These are phyloP conservation scores for Noccaea bulbosa DNA, from an alignment of 345 rosid genomes.

Conservation along the genomic window DNA sequence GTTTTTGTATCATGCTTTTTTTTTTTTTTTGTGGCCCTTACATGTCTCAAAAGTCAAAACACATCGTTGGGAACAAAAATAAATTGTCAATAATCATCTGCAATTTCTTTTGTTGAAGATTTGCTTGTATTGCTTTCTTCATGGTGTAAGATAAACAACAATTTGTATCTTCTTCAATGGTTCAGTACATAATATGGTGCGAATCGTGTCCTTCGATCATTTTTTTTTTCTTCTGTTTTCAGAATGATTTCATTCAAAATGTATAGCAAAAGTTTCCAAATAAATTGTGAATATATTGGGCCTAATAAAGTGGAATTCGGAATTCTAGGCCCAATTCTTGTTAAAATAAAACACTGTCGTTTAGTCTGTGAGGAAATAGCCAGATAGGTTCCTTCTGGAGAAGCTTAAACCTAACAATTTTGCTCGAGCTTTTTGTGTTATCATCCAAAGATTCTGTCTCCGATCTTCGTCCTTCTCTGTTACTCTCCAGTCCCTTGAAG, in stretches of 20 bases:
- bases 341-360: slow-evolving; percentile 13
- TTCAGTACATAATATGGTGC: background rate
- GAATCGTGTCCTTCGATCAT: too few relatives aligned
- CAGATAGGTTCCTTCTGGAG: slow-evolving; percentile 19
- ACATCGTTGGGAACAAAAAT: background rate
- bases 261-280: too few relatives aligned
- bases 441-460: slow-evolving; percentile 36
- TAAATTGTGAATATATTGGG: slow-evolving; percentile 6
- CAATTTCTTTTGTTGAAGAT: background rate
- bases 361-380: slow-evolving; percentile 18
- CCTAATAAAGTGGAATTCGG: background rate
- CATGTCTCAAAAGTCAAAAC: background rate
- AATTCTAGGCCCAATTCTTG: background rate
- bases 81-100: background rate
- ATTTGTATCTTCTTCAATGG: background rate
- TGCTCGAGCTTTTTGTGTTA: slow-evolving; percentile 9
- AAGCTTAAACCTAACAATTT: slow-evolving; percentile 40
- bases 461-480: slow-evolving; percentile 36
- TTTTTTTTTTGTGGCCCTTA: background rate
- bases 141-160: too few relatives aligned
- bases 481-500: slow-evolving; percentile 27
- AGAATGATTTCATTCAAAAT: too few relatives aligned
- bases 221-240: too few relatives aligned
- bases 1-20: background rate
- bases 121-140: background rate